Evolutionary conservation across 2,329 filamentous ascomycete species (phyloP).

Genomic region (Exophiala alcalophila): DNA sequence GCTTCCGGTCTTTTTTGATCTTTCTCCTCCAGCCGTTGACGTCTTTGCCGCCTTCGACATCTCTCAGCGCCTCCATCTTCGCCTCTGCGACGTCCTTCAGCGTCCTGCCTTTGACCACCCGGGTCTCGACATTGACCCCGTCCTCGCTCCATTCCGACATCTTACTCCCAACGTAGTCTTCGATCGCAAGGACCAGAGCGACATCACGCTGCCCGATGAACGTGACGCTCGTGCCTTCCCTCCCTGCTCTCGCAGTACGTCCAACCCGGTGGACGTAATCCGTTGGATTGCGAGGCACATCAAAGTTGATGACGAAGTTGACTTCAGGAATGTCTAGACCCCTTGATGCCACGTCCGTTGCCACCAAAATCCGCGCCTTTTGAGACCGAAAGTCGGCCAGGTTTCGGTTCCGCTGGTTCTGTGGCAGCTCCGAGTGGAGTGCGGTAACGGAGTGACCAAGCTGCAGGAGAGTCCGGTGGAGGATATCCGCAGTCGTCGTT

Average conservation of each 20-base stretch:
- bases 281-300: slow-evolving; percentile 91
- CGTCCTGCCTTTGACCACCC: slow-evolving; percentile 73
- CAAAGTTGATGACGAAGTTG: slow-evolving; percentile 87
- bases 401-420: slow-evolving; percentile 81
- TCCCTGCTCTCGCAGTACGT: slow-evolving; percentile 87
- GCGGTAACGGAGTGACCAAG: slow-evolving; percentile 88
- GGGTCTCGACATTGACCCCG: slow-evolving; percentile 87
- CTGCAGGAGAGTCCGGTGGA: slow-evolving; percentile 82
- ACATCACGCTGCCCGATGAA: slow-evolving; percentile 93
- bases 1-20: slow-evolving; percentile 32
- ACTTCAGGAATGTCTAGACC: slow-evolving; percentile 96
- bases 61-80: slow-evolving; percentile 85
- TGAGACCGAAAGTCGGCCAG: slow-evolving; percentile 86
- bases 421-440: slow-evolving; percentile 81
- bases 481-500: slow-evolving; percentile 79
- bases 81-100: slow-evolving; percentile 91
- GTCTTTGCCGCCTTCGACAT: slow-evolving; percentile 89
- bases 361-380: slow-evolving; percentile 84
- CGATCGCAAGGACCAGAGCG: slow-evolving; percentile 83
- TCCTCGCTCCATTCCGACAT: slow-evolving; percentile 87
- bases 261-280: slow-evolving; percentile 97
- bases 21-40: slow-evolving; percentile 75
- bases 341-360: slow-evolving; percentile 90
- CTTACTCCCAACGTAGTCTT: slow-evolving; percentile 72
- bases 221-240: slow-evolving; percentile 76